Base-by-base conservation (phyloP, 2,329 filamentous ascomycete genomes). In the Septoria linicola region DNA sequence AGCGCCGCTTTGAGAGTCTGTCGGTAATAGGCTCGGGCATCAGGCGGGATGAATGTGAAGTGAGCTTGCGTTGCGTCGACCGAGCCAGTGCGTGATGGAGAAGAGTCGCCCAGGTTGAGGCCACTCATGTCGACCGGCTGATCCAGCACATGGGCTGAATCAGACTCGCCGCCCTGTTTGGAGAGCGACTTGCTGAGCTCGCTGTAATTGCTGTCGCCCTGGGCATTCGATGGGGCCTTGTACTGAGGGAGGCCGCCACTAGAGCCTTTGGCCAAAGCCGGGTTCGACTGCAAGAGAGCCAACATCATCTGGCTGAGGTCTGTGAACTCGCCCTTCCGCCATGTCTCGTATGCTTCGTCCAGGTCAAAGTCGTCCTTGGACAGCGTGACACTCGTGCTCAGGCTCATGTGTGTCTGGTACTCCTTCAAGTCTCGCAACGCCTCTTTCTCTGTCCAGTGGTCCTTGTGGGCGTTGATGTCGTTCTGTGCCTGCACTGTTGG, bases 241-340 rank as follows among this genome's bases (percentile, higher is more conserved):
- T 60, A 62, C 13, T 58, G 51, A 3, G 63, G 59, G 3, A 64
- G 45, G 17, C 49, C 73, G 10, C 77, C 73, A 13, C 76, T 77
- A 1, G 84, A 80, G 57, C 80, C 85, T 66, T 90, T 95, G 42
- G 89, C 86, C 45, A 97, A 76, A 59, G 92, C 87, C 3, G 91
- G 92, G 61, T 88, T 89, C 4, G 87, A 87, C 54, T 88, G 89
- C 34, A 97, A 76, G 57, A 99, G 89, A 31, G 91, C 88, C 62
- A 95, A 78, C 78, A 99, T 93, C 83, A 97, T 90, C 61, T 93
- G 88, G 4, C 90, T 93, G 35, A 99, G 75, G 61, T 95, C 89
- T 10, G 87, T 86, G 2, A 81, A 81, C 69, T 99, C 93, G n/a
- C 84, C 81, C 66, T 88, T 92, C 69, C 90, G 95, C 93, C 93